phyloP scores from a whole-genome alignment of 768 basidiomycete genomes.

The Suillus plorans region DNA sequence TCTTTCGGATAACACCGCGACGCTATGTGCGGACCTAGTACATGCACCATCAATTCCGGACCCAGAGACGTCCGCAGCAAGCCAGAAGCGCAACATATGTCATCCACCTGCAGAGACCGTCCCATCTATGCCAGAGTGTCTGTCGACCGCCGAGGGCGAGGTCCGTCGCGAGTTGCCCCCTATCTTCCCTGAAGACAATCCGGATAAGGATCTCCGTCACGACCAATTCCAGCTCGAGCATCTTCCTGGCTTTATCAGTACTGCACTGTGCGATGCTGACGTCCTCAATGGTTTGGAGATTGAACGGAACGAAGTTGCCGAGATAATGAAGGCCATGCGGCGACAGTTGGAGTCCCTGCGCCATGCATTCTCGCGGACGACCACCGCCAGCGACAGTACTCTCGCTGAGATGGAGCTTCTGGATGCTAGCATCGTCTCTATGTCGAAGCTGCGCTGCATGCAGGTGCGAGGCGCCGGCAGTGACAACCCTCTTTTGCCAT shows the following conservation, averaged over 20 bases:
- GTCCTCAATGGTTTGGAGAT: conserved; percentile 1
- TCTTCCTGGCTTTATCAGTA: neutral
- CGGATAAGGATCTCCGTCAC: neutral
- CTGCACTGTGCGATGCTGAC: neutral
- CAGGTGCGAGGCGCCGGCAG: conserved; percentile 4
- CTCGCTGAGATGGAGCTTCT: conserved; percentile 59
- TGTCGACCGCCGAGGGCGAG: neutral
- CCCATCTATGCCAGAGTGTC: neutral
- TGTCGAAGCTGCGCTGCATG: conserved; percentile 55
- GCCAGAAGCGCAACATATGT: neutral
- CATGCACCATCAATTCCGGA: neutral
- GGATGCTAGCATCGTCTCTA: conserved; percentile 68
- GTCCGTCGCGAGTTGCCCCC: neutral
- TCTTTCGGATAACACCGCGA: neutral
- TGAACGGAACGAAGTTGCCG: neutral
- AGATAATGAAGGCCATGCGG: neutral
- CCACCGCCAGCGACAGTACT: neutral
- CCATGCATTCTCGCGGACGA: neutral
- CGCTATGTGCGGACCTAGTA: neutral
- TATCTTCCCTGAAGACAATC: neutral
- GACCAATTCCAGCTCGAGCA: conserved; percentile 1
- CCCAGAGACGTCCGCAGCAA: neutral
- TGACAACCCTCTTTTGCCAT: conserved; percentile 4
- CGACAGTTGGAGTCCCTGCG: neutral
- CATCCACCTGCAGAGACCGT: neutral